Conservation (phyloP, 495 filamentous ascomycete species). For the Diplogelasinospora grovesii region DNA sequence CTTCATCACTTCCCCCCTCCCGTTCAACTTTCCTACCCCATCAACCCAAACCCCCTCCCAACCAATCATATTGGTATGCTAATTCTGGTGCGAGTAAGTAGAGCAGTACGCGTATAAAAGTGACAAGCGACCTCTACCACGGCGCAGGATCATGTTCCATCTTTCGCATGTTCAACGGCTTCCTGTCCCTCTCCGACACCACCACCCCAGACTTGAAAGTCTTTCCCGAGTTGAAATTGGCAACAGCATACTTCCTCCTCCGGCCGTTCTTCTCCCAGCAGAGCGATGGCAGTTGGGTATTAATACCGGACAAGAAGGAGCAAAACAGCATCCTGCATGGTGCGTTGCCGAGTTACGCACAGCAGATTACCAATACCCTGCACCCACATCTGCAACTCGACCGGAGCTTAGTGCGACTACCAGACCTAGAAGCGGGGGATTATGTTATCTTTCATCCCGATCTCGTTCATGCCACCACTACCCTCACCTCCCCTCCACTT, state of each 20-base stretch:
- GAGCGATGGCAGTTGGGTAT: too few relatives aligned
- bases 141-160: slow-evolving; percentile 75
- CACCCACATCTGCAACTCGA: slow-evolving; percentile 73
- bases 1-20: not conserved
- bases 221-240: slow-evolving; percentile 66
- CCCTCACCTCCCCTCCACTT: not conserved
- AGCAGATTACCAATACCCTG: slow-evolving; percentile 60
- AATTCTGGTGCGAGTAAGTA: too few relatives aligned
- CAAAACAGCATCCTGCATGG: slow-evolving; percentile 60
- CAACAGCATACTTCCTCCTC: slow-evolving; percentile 78
- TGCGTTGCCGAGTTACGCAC: slow-evolving; percentile 65
- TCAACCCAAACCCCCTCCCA: too few relatives aligned
- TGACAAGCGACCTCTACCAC: slow-evolving; percentile 72
- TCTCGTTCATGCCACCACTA: slow-evolving; percentile 25
- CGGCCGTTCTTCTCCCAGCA: slow-evolving; percentile 83
- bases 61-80: too few relatives aligned
- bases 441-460: slow-evolving; percentile 90
- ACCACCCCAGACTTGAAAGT: slow-evolving; percentile 61
- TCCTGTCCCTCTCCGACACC: slow-evolving; percentile 65
- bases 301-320: too few relatives aligned
- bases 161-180: slow-evolving; percentile 84
- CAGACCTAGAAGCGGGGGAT: slow-evolving; percentile 69
- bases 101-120: slow-evolving; percentile 58
- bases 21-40: too few relatives aligned
- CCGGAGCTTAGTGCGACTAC: slow-evolving; percentile 66